phyloP scores from a whole-genome alignment of 306 rosid species.

The Crataegus laevigata region DNA sequence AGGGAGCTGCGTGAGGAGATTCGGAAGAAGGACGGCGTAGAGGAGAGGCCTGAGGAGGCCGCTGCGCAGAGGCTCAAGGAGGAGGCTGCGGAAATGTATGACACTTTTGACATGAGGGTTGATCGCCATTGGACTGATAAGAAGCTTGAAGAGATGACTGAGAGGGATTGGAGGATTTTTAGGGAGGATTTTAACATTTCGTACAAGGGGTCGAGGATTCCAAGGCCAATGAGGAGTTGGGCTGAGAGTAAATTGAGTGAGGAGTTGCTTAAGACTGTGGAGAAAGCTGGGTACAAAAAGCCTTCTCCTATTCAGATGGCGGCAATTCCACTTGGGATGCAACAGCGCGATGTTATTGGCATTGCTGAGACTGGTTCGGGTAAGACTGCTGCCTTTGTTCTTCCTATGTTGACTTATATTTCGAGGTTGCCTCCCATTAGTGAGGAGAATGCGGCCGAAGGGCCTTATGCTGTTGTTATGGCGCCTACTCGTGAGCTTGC shows the following conservation, averaged over 20 bases:
- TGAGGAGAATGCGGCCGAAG: slow-evolving; percentile 89
- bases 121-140: slow-evolving; percentile 92
- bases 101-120: slow-evolving; percentile 76
- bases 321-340: slow-evolving; percentile 76
- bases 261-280: slow-evolving; percentile 70
- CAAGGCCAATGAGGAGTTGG: slow-evolving; percentile 85
- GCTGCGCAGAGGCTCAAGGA: slow-evolving; percentile 77
- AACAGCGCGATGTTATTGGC: slow-evolving; percentile 86
- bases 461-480: slow-evolving; percentile 93
- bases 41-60: slow-evolving; percentile 86
- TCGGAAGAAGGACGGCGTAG: slow-evolving; percentile 59
- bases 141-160: slow-evolving; percentile 83
- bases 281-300: slow-evolving; percentile 81
- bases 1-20: slow-evolving; percentile 72
- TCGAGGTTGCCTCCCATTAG: slow-evolving; percentile 78
- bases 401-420: slow-evolving; percentile 84
- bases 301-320: slow-evolving; percentile 97
- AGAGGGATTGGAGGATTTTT: slow-evolving; percentile 86
- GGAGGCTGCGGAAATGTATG: slow-evolving; percentile 71
- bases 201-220: slow-evolving; percentile 76
- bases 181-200: slow-evolving; percentile 81
- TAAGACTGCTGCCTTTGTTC: slow-evolving; percentile 92
- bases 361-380: slow-evolving; percentile 71
- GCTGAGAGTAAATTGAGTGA: slow-evolving; percentile 55
- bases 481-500: slow-evolving; percentile 97